Evolutionary conservation across 2,329 filamentous ascomycete species (phyloP), one percentile per base, ranked within the genome.

Genomic region (Botrytis cinerea): DNA sequence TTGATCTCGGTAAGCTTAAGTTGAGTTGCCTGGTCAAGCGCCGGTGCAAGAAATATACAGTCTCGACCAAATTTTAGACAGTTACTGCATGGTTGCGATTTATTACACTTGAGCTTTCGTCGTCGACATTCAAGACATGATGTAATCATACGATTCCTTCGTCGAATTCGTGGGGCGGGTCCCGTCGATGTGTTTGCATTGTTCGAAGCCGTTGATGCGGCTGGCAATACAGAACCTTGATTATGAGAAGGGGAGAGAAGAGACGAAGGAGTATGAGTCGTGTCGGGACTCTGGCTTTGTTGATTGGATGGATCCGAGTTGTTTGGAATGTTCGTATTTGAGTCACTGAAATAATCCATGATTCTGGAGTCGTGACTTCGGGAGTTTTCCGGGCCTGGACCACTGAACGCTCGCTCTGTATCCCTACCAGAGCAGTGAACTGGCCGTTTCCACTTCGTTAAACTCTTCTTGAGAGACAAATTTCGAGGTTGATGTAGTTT

Each of bases 61-160:
- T 86, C 84, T 28, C 86, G 83, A n/a, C 80, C 78, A 79, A 84
- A 85, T 70, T 85, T 81, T 2, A 78, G 69, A 51, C 80, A 80
- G 60, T 79, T 80, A 25, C 85, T 86, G 80, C 92, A 95, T 74
- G 93, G 91, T 69, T 91, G 87, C 32, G 85, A 82, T 80, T 93
- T 93, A 83, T 93, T 91, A 83, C 93, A 95, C 81, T 92, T 93
- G 73, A 94, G 84, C 82, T 95, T 95, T 59, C 93, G 87, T 35
- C 92, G 88, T 57, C 93, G 87, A 80, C 91, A 93, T 81, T 92
- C 89, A 48, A 91, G 86, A 80, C 90, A 93, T 43, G 89, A 91
- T 75, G 88, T 87, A 81, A 93, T 91, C 85, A 91, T 87, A 79
- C 89, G 86, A 84, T 91, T 88, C 76, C 90, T 85, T 62, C 90